Base-by-base conservation (phyloP, 1,284 basidiomycete genomes). In the Coniferiporia weirii region DNA sequence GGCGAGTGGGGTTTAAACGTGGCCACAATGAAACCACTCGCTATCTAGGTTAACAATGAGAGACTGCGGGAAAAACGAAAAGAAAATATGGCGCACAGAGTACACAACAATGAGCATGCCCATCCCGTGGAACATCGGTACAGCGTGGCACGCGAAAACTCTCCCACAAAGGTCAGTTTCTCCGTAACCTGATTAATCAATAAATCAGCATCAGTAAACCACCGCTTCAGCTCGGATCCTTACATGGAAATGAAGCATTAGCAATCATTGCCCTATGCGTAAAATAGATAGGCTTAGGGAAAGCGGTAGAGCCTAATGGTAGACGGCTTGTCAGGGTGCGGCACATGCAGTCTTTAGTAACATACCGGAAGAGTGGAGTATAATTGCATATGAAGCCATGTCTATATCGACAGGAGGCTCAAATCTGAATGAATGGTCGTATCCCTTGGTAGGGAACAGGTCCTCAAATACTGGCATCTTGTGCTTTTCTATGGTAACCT, bases 281-380 rank as follows among this genome's bases (percentile, higher is more conserved):
- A 20, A 68, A 56, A 13, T 40, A 56, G 51, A 70, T 67, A 1
- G 67, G 68, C 51, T 71, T 72, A 2, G 70, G 69, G 57, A 70
- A 69, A 1, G 71, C 62, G 13, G 68, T 71, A 9, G 63, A 60
- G 17, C 63, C 63, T 64, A 45, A 36, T 32, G 10, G 20, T 32
- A 15, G 13, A 20, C 10, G 34, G 2, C 4, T 27, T 10, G 7
- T 27, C 45, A 2, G 12, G 6, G 36, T 13, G 15, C 12, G 7
- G 6, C 13, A 52, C 5, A 8, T 17, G 17, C 3, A 46, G 44
- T 19, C 44, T 8, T 46, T 46, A 20, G 17, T 9, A 17, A 44
- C 52, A 17, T 10, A 17, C 71, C 70, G 69, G 73, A 73, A 1
- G 73, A 74, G 63, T 76, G 74, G 15, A 72, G 58, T 51, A 73